A percentile compares a stretch with the other conserved stretches of the same genome.
phyloP scores from a whole-genome alignment of 768 basidiomycete genomes.

The Amanita rubescens region DNA sequence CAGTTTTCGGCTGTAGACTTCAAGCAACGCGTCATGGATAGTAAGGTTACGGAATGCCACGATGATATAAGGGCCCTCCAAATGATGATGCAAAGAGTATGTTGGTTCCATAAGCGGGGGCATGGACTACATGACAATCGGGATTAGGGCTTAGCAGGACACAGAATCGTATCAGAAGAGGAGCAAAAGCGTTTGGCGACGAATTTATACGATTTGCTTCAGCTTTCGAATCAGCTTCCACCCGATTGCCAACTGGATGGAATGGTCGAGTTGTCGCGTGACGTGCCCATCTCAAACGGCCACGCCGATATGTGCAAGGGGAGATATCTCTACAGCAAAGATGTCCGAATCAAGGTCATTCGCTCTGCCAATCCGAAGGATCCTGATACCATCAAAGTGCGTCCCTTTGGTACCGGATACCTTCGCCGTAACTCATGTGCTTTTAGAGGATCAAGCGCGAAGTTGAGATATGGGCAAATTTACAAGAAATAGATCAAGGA shows the following conservation, averaged over 20 bases:
- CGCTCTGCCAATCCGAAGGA: neutral
- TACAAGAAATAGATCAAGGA: neutral
- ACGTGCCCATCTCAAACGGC: slow-evolving; percentile 43
- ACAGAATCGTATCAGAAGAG: slow-evolving; percentile 22
- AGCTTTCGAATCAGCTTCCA: slow-evolving; percentile 35
- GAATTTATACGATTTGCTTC: slow-evolving; percentile 45
- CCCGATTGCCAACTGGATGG: slow-evolving; percentile 45
- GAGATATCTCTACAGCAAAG: neutral
- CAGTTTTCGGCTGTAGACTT: slow-evolving; percentile 35
- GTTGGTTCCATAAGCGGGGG: too few relatives aligned
- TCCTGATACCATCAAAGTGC: neutral
- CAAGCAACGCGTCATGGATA: slow-evolving; percentile 30
- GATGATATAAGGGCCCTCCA: slow-evolving; percentile 22
- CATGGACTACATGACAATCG: too few relatives aligned
- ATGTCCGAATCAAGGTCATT: neutral
- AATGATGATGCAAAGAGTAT: too few relatives aligned
- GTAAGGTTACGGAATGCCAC: slow-evolving; percentile 16
- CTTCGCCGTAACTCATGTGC: neutral
- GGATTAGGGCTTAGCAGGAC: slow-evolving; percentile 27
- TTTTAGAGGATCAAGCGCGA: neutral
- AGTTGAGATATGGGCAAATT: neutral
- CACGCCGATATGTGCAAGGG: slow-evolving; percentile 14
- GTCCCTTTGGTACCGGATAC: neutral
- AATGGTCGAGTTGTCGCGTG: slow-evolving; percentile 42
- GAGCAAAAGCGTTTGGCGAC: slow-evolving; percentile 36